Evolutionary conservation across 1,284 basidiomycete species (phyloP).

Genomic region (Erythrobasidium hasegawianum): DNA sequence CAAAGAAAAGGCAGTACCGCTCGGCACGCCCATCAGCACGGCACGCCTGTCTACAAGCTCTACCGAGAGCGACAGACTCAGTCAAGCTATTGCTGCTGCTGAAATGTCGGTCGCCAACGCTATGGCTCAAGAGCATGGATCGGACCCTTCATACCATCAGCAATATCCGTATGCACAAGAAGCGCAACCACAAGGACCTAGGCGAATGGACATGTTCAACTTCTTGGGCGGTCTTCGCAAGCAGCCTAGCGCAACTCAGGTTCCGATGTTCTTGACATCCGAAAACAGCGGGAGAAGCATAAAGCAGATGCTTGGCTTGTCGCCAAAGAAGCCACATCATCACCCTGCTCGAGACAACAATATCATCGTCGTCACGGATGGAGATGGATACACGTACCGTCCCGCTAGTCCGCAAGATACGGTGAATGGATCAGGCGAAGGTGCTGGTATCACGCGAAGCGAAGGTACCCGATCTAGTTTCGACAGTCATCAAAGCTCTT

Average conservation of each 20-base stretch:
- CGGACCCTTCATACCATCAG: background rate
- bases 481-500: conserved; percentile 40
- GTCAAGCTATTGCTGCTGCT: conserved; percentile 22
- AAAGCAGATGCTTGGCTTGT: conserved; percentile 25
- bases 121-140: conserved; percentile 9
- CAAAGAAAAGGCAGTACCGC: background rate
- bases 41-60: conserved; percentile 15
- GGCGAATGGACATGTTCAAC: conserved; percentile 40
- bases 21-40: conserved; percentile 6
- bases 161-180: background rate
- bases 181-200: conserved; percentile 9
- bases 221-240: conserved; percentile 24
- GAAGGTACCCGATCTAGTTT: conserved; percentile 36
- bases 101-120: conserved; percentile 16
- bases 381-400: conserved; percentile 29
- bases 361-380: conserved; percentile 38
- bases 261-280: conserved; percentile 32
- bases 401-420: conserved; percentile 8
- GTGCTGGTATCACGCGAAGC: background rate
- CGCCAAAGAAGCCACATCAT: background rate
- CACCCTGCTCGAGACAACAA: conserved; percentile 15
- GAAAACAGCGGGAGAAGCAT: conserved; percentile 19
- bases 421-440: conserved; percentile 9
- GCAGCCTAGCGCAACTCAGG: conserved; percentile 8
- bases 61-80: conserved; percentile 17